These are phyloP conservation scores for Maudiozyma barnettii DNA, from an alignment of 805 yeast species.

Conservation along the genomic window DNA sequence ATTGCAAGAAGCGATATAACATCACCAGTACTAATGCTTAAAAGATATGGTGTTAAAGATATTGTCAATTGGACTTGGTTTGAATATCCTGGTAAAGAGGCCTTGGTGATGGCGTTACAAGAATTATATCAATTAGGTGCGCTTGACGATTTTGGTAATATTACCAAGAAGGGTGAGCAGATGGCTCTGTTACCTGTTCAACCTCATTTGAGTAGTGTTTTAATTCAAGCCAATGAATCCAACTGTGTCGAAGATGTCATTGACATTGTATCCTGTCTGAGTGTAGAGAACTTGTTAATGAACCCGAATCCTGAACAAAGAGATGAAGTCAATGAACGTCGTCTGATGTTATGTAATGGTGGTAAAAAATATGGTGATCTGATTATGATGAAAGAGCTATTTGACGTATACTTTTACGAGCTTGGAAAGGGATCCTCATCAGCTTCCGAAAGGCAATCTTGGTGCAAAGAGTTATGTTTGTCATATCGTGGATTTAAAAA, in stretches of 20 bases:
- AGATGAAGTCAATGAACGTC: constrained; percentile 72
- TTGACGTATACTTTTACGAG: constrained; percentile 39
- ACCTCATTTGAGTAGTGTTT: constrained; percentile 85
- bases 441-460: constrained; percentile 53
- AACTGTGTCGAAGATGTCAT: constrained; percentile 56
- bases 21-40: constrained; percentile 74
- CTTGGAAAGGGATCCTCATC: constrained; percentile 16
- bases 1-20: constrained; percentile 79
- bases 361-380: constrained; percentile 79
- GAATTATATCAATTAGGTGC: constrained; percentile 76
- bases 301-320: constrained; percentile 73
- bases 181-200: constrained; percentile 86
- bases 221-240: constrained; percentile 54
- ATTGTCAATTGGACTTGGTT: constrained; percentile 86
- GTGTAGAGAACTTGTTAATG: constrained; percentile 79
- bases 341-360: constrained; percentile 58
- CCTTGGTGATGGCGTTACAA: constrained; percentile 66
- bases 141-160: constrained; percentile 60
- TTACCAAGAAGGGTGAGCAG: constrained; percentile 70
- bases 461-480: constrained; percentile 77
- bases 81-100: constrained; percentile 75
- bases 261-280: constrained; percentile 85
- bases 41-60: constrained; percentile 74
- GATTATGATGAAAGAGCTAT: constrained; percentile 68
- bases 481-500: constrained; percentile 73